phyloP scores from a whole-genome alignment of 2,329 filamentous ascomycete genomes.

The Tolypocladium album region DNA sequence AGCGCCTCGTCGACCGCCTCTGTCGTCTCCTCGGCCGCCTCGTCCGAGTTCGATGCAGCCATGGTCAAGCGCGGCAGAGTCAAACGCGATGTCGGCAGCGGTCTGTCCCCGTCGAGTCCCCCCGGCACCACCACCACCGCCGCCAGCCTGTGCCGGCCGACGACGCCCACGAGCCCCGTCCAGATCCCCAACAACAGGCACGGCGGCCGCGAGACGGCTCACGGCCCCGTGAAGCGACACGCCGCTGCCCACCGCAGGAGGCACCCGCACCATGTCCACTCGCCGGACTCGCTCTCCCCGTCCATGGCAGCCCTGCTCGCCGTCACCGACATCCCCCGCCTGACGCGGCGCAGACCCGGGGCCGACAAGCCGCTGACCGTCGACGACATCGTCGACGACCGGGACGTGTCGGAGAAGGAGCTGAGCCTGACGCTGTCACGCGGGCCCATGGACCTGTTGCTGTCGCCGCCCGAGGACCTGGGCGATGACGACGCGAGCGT shows the following conservation, averaged over 20 bases:
- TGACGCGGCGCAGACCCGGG: slow-evolving; percentile 15
- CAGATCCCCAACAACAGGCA: slow-evolving; percentile 36
- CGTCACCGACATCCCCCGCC: slow-evolving; percentile 48
- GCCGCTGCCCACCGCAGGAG: slow-evolving; percentile 23
- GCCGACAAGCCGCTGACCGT: slow-evolving; percentile 32
- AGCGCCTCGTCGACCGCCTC: slow-evolving; percentile 1
- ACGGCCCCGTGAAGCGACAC: slow-evolving; percentile 24
- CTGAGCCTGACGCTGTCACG: slow-evolving; percentile 42
- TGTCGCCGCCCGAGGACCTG: slow-evolving; percentile 49
- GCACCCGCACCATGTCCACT: slow-evolving; percentile 31
- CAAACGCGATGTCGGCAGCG: slow-evolving; percentile 13
- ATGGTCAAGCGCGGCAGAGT: slow-evolving; percentile 24
- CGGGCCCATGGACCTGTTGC: slow-evolving; percentile 46
- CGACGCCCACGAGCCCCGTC: slow-evolving; percentile 37
- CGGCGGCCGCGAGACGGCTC: slow-evolving; percentile 24
- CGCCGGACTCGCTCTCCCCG: slow-evolving; percentile 43
- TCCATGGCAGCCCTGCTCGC: slow-evolving; percentile 52
- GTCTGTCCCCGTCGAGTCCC: slow-evolving; percentile 15
- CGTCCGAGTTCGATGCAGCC: slow-evolving; percentile 14
- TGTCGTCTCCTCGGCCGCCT: background rate
- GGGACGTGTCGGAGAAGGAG: slow-evolving; percentile 47
- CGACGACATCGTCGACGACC: slow-evolving; percentile 43
- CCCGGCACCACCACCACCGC: slow-evolving; percentile 14
- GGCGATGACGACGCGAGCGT: slow-evolving; percentile 35
- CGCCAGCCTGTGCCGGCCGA: slow-evolving; percentile 12